Evolutionary conservation across 2,329 filamentous ascomycete species (phyloP), one percentile per base, ranked within the genome.

Genomic region (Hypoxylon sp.): DNA sequence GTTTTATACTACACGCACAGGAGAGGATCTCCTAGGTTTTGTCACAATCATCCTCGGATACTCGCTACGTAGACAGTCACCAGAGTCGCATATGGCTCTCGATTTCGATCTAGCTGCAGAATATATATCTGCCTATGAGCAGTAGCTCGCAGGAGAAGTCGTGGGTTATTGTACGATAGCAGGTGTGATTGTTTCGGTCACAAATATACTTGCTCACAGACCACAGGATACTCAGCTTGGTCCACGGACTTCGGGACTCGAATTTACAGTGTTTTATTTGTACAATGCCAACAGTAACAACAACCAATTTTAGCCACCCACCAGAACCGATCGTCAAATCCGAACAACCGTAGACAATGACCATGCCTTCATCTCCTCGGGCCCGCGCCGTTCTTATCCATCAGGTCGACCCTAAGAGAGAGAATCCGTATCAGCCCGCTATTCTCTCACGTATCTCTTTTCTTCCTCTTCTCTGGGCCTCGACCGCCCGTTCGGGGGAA

Each of bases 391-490:
- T 55, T 41, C 29, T 8, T 55, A 31, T 65, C 60, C 58, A 63
- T 60, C 48, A 58, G 38, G 40, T 60, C 59, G 40, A 62, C 13
- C 33, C 53, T 62, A n/a, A 48, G 24, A 33, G n/a, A 27, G 29
- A 35, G 31, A 35, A 15, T 35, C n/a, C n/a, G n/a, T 8, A 35
- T 17, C 31, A 35, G 31, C 31, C 29, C 29, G 29, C 29, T n/a
- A 3, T 17, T 35, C 26, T 23, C 35, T 24, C n/a, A n/a, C n/a
- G n/a, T n/a, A n/a, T n/a, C n/a, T n/a, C n/a, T n/a, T n/a, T n/a
- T n/a, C n/a, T n/a, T n/a, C n/a, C n/a, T n/a, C n/a, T n/a, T n/a
- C n/a, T n/a, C n/a, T n/a, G n/a, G n/a, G n/a, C n/a, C n/a, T n/a
- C n/a, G n/a, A n/a, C 23, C 17, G 47, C 17, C 21, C 31, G 23